Evolutionary conservation across 306 rosid species (phyloP).

Genomic region (Herpetospermum pedunculosum): DNA sequence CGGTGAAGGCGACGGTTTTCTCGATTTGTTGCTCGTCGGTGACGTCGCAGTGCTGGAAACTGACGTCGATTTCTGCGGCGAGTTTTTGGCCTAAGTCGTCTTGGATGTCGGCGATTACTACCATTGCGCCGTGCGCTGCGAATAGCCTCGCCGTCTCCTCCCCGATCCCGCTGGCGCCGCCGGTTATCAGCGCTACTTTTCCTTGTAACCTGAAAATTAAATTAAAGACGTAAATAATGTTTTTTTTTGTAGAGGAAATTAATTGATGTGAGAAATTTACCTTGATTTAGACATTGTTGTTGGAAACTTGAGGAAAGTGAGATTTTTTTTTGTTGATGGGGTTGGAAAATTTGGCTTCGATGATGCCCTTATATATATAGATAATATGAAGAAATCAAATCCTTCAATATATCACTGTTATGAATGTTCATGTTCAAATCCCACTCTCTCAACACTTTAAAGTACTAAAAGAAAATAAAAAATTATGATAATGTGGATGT

Average conservation of each 20-base stretch:
- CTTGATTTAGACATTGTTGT: slow-evolving; percentile 33
- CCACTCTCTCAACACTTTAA: too few species aligned
- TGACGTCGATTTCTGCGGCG: slow-evolving; percentile 36
- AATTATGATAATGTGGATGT: too few species aligned
- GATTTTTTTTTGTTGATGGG: not conserved
- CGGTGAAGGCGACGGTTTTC: slow-evolving; percentile 31
- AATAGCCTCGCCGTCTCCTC: slow-evolving; percentile 58
- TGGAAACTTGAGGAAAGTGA: not conserved
- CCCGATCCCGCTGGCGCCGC: slow-evolving; percentile 87
- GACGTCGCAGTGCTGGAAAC: slow-evolving; percentile 69
- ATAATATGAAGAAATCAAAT: too few species aligned
- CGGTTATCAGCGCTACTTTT: slow-evolving; percentile 72
- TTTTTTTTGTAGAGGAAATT: too few species aligned
- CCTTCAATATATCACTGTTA: too few species aligned
- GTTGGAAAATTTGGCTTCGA: not conserved
- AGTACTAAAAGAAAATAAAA: too few species aligned
- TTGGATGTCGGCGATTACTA: slow-evolving; percentile 64
- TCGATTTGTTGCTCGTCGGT: slow-evolving; percentile 63
- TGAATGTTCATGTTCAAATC: too few species aligned
- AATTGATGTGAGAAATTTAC: too few species aligned
- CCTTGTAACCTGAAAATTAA: slow-evolving; percentile 65
- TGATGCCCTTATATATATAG: too few species aligned
- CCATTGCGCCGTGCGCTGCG: slow-evolving; percentile 47
- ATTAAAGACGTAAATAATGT: not conserved
- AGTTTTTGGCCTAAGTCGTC: slow-evolving; percentile 53